Base-by-base conservation (phyloP, 2,329 filamentous ascomycete genomes). In the Cladosporium colombiae region DNA sequence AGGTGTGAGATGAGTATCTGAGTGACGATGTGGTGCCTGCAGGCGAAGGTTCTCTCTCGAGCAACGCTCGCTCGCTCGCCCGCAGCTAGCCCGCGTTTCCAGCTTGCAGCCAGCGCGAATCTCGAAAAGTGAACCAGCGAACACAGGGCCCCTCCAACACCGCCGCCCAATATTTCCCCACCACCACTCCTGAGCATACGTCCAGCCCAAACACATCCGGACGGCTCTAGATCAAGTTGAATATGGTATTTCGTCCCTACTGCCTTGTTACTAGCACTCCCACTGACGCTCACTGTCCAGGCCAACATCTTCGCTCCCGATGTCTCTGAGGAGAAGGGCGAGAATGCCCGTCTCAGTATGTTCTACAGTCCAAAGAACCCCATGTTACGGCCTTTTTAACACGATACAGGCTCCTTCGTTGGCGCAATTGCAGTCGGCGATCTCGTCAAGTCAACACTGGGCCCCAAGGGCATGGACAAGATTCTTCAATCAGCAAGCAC, bases 391-490 rank as follows among this genome's bases (percentile, higher is more conserved):
- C 7, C 27, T 5, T 33, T 35, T 55, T 60, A 40, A 65, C 57
- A 62, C 23, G 2, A n/a, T 56, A 21, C 31, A 65, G 64, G 64
- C 60, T 94, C 94, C 70, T 99, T 99, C 76, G 94, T 99, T 65
- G 95, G 95, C 74, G 95, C 95, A 78, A 99, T 99, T 76, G 95
- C 95, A 65, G 95, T 99, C 56, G 95, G 95, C 63, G 95, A 99
- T 75, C 82, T 99, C 72, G 95, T 99, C 63, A 99, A 99, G 87
- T 96, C 92, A 79, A 97, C 93, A n/a, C 83, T 97, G 44, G 93
- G 93, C 10, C 93, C 94, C 50, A 97, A 97, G 84, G 94, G 94
- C 73, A 97, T 97, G 93, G 94, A 97, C 84, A 97, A 70, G 70
- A 73, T 73, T 68, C 72, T 75, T 66, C 70, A 74, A 70, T 73